These are phyloP conservation scores for Aspergillus persii DNA, from an alignment of 2,329 filamentous ascomycete species.

Conservation along the genomic window DNA sequence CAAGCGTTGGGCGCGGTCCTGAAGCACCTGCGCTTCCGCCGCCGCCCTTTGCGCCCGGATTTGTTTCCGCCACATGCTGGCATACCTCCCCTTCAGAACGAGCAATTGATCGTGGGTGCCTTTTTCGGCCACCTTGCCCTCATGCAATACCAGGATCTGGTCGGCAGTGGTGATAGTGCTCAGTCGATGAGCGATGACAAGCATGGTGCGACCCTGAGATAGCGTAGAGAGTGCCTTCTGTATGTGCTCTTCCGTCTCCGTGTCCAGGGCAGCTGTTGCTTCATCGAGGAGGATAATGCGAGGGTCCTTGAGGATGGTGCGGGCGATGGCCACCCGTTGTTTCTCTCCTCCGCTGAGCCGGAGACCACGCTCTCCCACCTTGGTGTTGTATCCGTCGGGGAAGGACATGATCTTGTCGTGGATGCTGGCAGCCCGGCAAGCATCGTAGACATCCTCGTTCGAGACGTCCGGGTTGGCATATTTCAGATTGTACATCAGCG, in stretches of 20 bases:
- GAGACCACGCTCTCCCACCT: slow-evolving; percentile 85
- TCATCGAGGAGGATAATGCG: slow-evolving; percentile 91
- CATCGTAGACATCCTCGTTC: slow-evolving; percentile 76
- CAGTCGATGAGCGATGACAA: slow-evolving; percentile 90
- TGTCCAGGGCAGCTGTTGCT: slow-evolving; percentile 86
- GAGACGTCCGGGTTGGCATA: slow-evolving; percentile 81
- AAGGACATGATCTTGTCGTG: slow-evolving; percentile 89
- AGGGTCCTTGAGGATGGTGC: slow-evolving; percentile 88
- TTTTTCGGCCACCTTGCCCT: slow-evolving; percentile 72
- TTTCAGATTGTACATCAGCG: slow-evolving; percentile 89
- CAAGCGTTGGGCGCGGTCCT: slow-evolving; percentile 43
- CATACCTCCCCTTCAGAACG: slow-evolving; percentile 68
- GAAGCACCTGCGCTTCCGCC: slow-evolving; percentile 54
- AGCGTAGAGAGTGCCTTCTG: slow-evolving; percentile 81
- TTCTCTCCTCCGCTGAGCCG: slow-evolving; percentile 88
- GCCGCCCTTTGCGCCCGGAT: slow-evolving; percentile 72
- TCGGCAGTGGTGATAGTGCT: slow-evolving; percentile 84
- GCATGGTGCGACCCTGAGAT: slow-evolving; percentile 80
- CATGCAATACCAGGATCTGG: slow-evolving; percentile 75
- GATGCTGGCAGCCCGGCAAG: slow-evolving; percentile 83
- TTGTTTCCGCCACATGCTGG: slow-evolving; percentile 87
- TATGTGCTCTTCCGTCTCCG: slow-evolving; percentile 89
- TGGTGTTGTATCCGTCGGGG: slow-evolving; percentile 83
- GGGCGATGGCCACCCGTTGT: slow-evolving; percentile 88
- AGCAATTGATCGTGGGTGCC: slow-evolving; percentile 79